Evolutionary conservation across 768 basidiomycete genomes (phyloP).

Genomic region (Tricholoma sp.): DNA sequence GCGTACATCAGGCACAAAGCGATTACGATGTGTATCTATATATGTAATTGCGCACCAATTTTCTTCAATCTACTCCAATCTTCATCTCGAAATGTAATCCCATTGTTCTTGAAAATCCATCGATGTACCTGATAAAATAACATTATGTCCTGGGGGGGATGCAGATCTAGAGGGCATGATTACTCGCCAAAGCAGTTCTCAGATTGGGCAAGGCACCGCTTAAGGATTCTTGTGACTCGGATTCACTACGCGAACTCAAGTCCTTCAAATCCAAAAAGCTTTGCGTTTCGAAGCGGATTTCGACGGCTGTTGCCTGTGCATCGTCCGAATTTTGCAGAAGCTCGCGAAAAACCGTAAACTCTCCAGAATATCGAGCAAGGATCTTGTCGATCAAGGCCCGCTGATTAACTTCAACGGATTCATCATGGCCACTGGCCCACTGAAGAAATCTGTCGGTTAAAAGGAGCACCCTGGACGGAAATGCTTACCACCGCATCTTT

Average conservation of each 20-base stretch:
- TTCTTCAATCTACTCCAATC: constrained; percentile 90
- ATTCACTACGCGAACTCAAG: constrained; percentile 3
- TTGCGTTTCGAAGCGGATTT: constrained; percentile 77
- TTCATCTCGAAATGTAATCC: constrained; percentile 72
- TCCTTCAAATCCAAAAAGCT: constrained; percentile 30
- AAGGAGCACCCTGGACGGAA: not conserved
- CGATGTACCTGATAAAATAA: constrained; percentile 51
- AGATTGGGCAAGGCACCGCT: constrained; percentile 48
- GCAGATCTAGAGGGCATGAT: not conserved
- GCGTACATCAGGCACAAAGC: not conserved
- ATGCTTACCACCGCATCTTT: not conserved
- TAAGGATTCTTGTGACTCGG: constrained; percentile 5
- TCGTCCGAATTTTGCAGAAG: constrained; percentile 96
- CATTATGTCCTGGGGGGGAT: not conserved
- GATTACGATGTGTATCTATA: not conserved
- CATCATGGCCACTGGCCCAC: constrained; percentile 64
- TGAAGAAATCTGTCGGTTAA: constrained; percentile 14
- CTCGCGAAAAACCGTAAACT: constrained; percentile 82
- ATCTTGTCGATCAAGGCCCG: constrained; percentile 97
- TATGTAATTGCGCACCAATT: constrained; percentile 63
- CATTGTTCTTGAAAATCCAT: constrained; percentile 89
- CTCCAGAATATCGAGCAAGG: constrained; percentile 90
- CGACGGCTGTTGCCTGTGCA: constrained; percentile 67
- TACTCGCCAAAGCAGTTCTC: constrained; percentile 53
- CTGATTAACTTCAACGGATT: constrained; percentile 89